A percentile compares a stretch with the other conserved stretches of the same genome.
Conservation (phyloP, 192 early-diverging fungal genomes). For the Podila minutissima region DNA sequence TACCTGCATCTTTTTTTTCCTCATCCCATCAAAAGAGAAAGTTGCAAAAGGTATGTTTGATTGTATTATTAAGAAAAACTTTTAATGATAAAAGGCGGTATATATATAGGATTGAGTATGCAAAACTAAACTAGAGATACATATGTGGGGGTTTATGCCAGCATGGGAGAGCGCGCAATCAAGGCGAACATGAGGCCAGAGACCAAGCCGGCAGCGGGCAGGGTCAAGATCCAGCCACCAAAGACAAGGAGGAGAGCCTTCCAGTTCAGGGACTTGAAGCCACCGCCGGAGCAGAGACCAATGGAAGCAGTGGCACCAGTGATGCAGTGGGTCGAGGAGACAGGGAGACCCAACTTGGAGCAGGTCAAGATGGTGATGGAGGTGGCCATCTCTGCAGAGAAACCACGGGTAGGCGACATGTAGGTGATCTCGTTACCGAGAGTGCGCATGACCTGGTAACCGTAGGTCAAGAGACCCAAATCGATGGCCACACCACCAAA, state of each 20-base stretch:
- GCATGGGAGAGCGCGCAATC: constrained; percentile 59
- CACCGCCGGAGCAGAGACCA: constrained; percentile 73
- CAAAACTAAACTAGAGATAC: background rate
- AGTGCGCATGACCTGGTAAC: constrained; percentile 79
- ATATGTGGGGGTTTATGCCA: background rate
- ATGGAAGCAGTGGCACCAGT: constrained; percentile 81
- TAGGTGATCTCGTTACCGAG: constrained; percentile 89
- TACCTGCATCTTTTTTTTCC: too few relatives aligned
- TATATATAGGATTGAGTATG: background rate
- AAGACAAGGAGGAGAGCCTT: constrained; percentile 67
- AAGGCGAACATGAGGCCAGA: constrained; percentile 77
- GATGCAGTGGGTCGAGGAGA: constrained; percentile 92
- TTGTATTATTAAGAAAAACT: too few relatives aligned
- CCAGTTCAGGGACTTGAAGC: constrained; percentile 78
- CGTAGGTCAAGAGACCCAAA: constrained; percentile 75
- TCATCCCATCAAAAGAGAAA: too few relatives aligned
- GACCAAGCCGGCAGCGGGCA: constrained; percentile 73
- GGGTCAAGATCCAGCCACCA: constrained; percentile 80
- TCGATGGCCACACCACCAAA: constrained; percentile 83
- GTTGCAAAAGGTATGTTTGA: too few relatives aligned
- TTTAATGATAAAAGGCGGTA: too few relatives aligned
- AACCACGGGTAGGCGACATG: constrained; percentile 84
- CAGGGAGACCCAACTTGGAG: constrained; percentile 81
- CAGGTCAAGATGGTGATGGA: constrained; percentile 84
- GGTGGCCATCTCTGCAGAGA: constrained; percentile 82